Evolutionary conservation across 2,329 filamentous ascomycete species (phyloP), one percentile per base, ranked within the genome.

Genomic region (Sclerotinia minor): DNA sequence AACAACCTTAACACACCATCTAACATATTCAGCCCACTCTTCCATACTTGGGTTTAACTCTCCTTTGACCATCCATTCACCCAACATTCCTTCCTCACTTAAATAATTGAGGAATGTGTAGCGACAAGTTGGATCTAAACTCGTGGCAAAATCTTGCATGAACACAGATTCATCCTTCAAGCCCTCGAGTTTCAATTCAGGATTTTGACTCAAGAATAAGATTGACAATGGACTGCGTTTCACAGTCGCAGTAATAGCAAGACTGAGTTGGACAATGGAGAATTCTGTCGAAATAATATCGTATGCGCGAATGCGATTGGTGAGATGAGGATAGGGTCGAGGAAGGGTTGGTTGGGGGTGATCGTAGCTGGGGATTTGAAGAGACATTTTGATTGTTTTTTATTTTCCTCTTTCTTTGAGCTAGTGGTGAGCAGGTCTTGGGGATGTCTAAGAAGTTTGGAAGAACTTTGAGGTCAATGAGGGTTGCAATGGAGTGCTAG

Each of bases 71-170:
- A 67, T 67, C 65, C 65, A 67, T 29, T 45, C 65, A 17, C 45
- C 24, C 26, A 67, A 53, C 9, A 41, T 61, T 8, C 55, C 65
- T 21, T 61, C 55, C n/a, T 67, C 65, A 21, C 55, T 38, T 2
- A 67, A 26, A 45, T 52, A 67, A 53, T 67, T 67, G 8, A 67
- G 26, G n/a, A 61, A 67, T n/a, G 65, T 67, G 35, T 61, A 67
- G 24, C 55, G 38, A 45, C 65, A 61, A 19, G 47, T 67, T 11
- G 65, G 65, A 61, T 67, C 65, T n/a, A 67, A 32, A 29, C 19
- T 26, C 13, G 65, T 67, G 1, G 65, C 65, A 5, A 67, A 61
- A 52, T 67, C 65, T 21, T 67, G 44, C 32, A 67, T 49, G 29
- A 67, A 67, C 5, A 61, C 8, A 19, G 55, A 35, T 53, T 29